phyloP scores from a whole-genome alignment of 257 asterid genomes.

The Rauvolfia tetraphylla region DNA sequence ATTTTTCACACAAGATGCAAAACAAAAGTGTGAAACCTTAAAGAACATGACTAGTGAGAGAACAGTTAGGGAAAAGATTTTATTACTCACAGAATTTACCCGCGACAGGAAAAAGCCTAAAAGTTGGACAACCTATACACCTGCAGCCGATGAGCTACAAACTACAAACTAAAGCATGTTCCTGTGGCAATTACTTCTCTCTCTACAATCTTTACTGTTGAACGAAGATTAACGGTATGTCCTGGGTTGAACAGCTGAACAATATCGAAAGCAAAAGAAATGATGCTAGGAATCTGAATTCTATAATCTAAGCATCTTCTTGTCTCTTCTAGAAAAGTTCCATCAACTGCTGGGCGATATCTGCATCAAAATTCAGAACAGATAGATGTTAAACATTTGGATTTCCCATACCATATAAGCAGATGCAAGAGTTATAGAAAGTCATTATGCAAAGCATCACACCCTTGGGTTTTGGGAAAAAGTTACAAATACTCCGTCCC shows the following conservation, averaged over 20 bases:
- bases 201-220: constrained; percentile 1
- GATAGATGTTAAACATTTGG: background rate
- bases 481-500: no score
- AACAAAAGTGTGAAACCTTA: background rate
- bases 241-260: background rate
- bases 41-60: background rate
- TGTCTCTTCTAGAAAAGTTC: constrained; percentile 54
- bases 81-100: background rate
- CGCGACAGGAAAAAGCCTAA: background rate
- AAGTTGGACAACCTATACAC: constrained; percentile 3
- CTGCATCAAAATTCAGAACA: constrained; percentile 15
- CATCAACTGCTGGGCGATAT: constrained; percentile 62
- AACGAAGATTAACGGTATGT: background rate
- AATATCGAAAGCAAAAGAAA: background rate
- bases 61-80: background rate
- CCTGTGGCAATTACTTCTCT: background rate
- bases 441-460: background rate
- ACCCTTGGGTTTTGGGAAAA: background rate
- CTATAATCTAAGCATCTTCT: background rate
- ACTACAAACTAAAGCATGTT: background rate
- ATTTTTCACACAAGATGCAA: no score
- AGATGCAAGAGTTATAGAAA: background rate
- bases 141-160: background rate
- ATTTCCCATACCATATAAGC: background rate
- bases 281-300: background rate